A percentile compares a stretch with the other conserved stretches of the same genome.
Conservation (phyloP, 2,329 filamentous ascomycete species). For the Neonectria punicea region DNA sequence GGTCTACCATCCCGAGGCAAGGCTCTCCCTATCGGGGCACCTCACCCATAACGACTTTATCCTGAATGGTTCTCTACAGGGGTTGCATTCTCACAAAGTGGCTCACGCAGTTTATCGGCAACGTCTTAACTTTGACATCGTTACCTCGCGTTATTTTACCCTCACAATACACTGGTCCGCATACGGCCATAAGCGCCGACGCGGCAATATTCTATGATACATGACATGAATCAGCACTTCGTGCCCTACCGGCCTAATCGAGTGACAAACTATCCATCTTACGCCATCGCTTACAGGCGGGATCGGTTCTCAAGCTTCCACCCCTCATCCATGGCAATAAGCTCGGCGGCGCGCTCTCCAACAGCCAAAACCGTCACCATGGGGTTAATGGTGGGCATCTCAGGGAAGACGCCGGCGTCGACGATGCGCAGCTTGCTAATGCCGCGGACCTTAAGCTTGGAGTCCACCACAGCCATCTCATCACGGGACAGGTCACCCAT, state of each 20-base stretch:
- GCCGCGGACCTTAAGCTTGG: conserved; percentile 76
- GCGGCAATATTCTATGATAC: conserved; percentile 26
- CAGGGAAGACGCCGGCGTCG: conserved; percentile 88
- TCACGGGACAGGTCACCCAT: conserved; percentile 82
- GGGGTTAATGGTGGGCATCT: conserved; percentile 87
- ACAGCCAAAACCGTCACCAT: conserved; percentile 90
- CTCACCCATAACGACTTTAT: background rate
- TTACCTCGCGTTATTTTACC: conserved; percentile 22
- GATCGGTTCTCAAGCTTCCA: conserved; percentile 50
- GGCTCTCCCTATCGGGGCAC: background rate
- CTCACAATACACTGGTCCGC: conserved; percentile 20
- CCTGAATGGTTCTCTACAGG: background rate
- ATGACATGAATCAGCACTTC: conserved; percentile 17
- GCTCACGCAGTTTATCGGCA: background rate
- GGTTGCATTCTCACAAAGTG: background rate
- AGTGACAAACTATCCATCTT: conserved; percentile 3
- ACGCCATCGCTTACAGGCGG: conserved; percentile 42
- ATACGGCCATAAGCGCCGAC: conserved; percentile 25
- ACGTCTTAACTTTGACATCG: conserved; percentile 1
- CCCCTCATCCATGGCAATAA: conserved; percentile 77
- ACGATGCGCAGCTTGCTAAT: conserved; percentile 81
- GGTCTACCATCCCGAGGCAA: background rate
- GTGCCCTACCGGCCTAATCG: conserved; percentile 12
- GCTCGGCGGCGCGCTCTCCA: conserved; percentile 85
- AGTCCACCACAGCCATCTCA: conserved; percentile 81